Conservation (phyloP, 495 filamentous ascomycete species). For the Aspergillus nanangensis region DNA sequence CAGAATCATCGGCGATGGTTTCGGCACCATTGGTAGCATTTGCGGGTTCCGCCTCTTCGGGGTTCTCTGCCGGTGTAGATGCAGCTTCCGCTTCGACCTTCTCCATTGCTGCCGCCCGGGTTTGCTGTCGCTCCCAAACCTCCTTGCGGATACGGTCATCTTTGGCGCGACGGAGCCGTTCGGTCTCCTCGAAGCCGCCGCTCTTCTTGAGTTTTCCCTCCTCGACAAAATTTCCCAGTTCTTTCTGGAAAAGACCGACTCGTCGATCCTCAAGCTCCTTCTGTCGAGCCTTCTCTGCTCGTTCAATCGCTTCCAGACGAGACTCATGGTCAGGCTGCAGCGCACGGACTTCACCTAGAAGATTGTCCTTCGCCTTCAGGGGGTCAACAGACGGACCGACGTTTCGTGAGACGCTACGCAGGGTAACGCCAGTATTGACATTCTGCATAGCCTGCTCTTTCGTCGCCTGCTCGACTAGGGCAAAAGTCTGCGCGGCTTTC, state of each 20-base stretch:
- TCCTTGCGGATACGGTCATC: slow-evolving; percentile 85
- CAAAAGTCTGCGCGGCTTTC: slow-evolving; percentile 87
- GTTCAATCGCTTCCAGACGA: slow-evolving; percentile 89
- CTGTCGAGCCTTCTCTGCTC: slow-evolving; percentile 83
- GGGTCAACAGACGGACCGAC: slow-evolving; percentile 66
- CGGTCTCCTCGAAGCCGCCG: slow-evolving; percentile 90
- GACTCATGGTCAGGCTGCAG: slow-evolving; percentile 93
- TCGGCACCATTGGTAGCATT: no score
- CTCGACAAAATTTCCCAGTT: slow-evolving; percentile 81
- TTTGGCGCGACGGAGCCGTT: slow-evolving; percentile 75
- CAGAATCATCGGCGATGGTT: slow-evolving; percentile 4
- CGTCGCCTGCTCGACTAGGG: slow-evolving; percentile 91
- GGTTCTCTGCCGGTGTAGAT: slow-evolving; percentile 28
- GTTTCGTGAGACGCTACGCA: slow-evolving; percentile 53
- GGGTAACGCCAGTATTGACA: slow-evolving; percentile 30
- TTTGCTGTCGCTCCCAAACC: slow-evolving; percentile 70
- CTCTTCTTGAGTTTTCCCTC: slow-evolving; percentile 93
- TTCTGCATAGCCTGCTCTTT: slow-evolving; percentile 87
- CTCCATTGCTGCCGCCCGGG: slow-evolving; percentile 42
- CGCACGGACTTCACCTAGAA: slow-evolving; percentile 89
- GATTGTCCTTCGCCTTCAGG: slow-evolving; percentile 76
- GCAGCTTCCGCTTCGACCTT: slow-evolving; percentile 17
- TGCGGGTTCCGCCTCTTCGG: no score
- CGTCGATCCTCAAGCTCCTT: slow-evolving; percentile 77
- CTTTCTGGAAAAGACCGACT: slow-evolving; percentile 80